These are phyloP conservation scores for Eucalyptus rudis DNA, from an alignment of 345 rosid species.

Conservation along the genomic window DNA sequence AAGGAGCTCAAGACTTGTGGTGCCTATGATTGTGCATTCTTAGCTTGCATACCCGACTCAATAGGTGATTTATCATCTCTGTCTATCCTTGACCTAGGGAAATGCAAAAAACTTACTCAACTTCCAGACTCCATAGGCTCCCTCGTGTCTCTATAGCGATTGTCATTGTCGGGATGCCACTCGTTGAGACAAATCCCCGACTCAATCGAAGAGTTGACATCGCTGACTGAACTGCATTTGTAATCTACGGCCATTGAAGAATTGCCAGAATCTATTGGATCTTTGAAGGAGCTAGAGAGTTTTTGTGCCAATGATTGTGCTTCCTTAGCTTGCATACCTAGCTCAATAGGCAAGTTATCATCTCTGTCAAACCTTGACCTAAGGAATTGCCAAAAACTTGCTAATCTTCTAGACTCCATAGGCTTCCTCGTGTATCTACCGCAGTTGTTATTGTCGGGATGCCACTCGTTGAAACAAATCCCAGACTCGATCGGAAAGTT, in stretches of 20 bases:
- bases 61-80: too few species aligned
- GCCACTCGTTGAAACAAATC: too few species aligned
- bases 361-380: fast-evolving
- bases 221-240: fast-evolving
- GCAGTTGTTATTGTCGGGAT: fast-evolving
- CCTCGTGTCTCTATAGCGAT: fast-evolving
- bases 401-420: too few species aligned
- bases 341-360: too few species aligned
- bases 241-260: too few species aligned
- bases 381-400: fast-evolving
- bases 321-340: fast-evolving
- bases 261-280: too few species aligned
- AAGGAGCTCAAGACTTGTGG: fast-evolving
- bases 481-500: too few species aligned
- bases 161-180: fast-evolving
- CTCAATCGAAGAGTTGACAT: too few species aligned
- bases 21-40: too few species aligned
- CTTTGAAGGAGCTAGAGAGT: fast-evolving
- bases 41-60: too few species aligned
- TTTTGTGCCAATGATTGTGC: fast-evolving
- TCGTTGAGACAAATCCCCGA: too few species aligned
- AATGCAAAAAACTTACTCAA: background rate
- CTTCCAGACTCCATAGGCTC: background rate
- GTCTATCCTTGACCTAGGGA: fast-evolving
- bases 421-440: fast-evolving